Percentiles rank a stretch among this genome's conserved stretches.
Evolutionary conservation across 1,284 basidiomycete species (phyloP).

Genomic region (Malassezia sympodialis): DNA sequence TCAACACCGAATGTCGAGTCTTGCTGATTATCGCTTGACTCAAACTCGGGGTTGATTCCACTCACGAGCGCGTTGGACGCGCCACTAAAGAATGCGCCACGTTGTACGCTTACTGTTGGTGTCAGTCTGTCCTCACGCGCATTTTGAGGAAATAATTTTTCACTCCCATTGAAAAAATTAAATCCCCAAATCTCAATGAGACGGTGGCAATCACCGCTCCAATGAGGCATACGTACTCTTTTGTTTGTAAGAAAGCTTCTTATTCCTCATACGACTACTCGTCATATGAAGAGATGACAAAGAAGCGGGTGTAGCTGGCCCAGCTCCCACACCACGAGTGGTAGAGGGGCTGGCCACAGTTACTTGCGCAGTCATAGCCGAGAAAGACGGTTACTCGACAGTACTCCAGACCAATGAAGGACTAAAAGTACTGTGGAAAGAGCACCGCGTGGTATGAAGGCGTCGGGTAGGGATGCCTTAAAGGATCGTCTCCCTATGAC

Average conservation of each 20-base stretch:
- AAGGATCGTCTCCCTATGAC: background rate
- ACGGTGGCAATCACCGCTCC: background rate
- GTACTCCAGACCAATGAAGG: conserved; percentile 21
- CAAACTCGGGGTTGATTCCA: conserved; percentile 35
- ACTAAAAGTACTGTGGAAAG: conserved; percentile 13
- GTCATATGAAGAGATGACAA: conserved; percentile 16
- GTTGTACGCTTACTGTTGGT: conserved; percentile 30
- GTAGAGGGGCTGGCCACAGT: conserved; percentile 7
- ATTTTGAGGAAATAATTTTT: conserved; percentile 1
- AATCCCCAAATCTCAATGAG: conserved; percentile 1
- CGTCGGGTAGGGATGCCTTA: conserved; percentile 3
- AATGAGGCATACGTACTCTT: conserved; percentile 25
- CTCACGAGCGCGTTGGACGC: conserved; percentile 35
- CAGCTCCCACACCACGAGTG: background rate
- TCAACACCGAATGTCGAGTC: conserved; percentile 41
- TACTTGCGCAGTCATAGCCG: conserved; percentile 13
- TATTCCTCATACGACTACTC: conserved; percentile 40
- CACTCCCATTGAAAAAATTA: conserved; percentile 6
- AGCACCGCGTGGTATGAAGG: background rate
- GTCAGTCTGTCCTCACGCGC: background rate
- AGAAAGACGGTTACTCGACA: conserved; percentile 6
- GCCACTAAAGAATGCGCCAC: conserved; percentile 31
- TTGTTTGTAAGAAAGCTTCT: conserved; percentile 36
- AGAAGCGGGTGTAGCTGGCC: background rate
- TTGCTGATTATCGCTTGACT: conserved; percentile 34